A percentile compares a stretch with the other conserved stretches of the same genome.
phyloP scores from a whole-genome alignment of 2,329 filamentous ascomycete species.

The Colletotrichum tropicicola region DNA sequence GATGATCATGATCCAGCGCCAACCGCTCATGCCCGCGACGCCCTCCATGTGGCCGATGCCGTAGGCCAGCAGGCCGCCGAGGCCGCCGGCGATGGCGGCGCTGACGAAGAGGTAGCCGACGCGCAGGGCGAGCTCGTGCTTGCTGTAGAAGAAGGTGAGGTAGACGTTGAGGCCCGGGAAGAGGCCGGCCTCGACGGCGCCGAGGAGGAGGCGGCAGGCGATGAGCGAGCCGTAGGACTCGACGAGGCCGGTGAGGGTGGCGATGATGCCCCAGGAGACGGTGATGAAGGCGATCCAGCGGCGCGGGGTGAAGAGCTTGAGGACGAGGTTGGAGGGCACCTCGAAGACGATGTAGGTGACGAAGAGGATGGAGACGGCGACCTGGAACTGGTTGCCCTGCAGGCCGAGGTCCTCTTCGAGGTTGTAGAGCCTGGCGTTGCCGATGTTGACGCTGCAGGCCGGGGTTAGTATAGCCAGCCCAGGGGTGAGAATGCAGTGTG shows the following conservation, averaged over 20 bases:
- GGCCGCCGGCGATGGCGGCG: conserved; percentile 75
- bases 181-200: conserved; percentile 73
- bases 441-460: conserved; percentile 47
- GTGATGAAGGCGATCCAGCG: conserved; percentile 74
- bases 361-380: conserved; percentile 73
- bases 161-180: conserved; percentile 77
- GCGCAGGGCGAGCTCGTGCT: conserved; percentile 75
- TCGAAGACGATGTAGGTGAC: conserved; percentile 71
- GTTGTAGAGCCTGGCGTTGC: conserved; percentile 74
- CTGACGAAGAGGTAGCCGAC: conserved; percentile 79
- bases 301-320: conserved; percentile 70
- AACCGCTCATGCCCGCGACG: conserved; percentile 68
- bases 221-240: conserved; percentile 72
- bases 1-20: conserved; percentile 77
- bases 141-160: conserved; percentile 80
- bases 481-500: neutral
- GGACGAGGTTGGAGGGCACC: conserved; percentile 70
- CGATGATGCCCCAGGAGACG: conserved; percentile 71
- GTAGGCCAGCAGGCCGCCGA: conserved; percentile 78
- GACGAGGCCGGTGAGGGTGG: conserved; percentile 75
- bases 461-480: neutral
- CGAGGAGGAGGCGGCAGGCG: conserved; percentile 75
- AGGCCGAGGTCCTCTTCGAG: conserved; percentile 71
- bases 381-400: conserved; percentile 75
- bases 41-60: conserved; percentile 80